A percentile compares a stretch with the other conserved stretches of the same genome.
phyloP scores from a whole-genome alignment of 2,329 filamentous ascomycete genomes.

The Seiridium cupressi region DNA sequence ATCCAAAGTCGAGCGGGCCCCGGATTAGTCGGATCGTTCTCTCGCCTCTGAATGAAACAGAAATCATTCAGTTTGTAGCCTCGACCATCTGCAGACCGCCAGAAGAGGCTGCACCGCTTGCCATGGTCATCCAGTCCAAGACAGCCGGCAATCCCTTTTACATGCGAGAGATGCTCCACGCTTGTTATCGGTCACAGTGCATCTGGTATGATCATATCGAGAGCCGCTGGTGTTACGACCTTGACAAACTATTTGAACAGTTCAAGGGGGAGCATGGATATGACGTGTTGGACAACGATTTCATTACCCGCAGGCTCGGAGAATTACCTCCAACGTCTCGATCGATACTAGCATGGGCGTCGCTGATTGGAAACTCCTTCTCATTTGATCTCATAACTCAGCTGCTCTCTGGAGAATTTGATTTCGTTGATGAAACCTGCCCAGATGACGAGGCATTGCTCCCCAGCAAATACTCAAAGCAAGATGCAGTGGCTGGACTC shows the following conservation, averaged over 20 bases:
- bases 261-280: conserved; percentile 79
- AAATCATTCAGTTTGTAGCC: conserved; percentile 80
- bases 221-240: conserved; percentile 78
- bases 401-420: conserved; percentile 73
- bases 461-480: conserved; percentile 56
- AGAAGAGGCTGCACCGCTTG: conserved; percentile 73
- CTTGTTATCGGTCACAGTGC: conserved; percentile 81
- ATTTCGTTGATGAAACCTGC: conserved; percentile 50
- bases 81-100: conserved; percentile 73
- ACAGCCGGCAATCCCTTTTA: conserved; percentile 88
- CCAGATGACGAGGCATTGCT: conserved; percentile 24
- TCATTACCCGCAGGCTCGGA: conserved; percentile 73
- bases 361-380: conserved; percentile 78
- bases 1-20: conserved; percentile 45
- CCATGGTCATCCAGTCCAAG: conserved; percentile 84
- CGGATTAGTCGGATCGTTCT: conserved; percentile 70
- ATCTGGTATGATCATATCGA: conserved; percentile 89
- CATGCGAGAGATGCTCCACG: conserved; percentile 85
- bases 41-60: conserved; percentile 70
- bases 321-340: conserved; percentile 75
- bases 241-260: conserved; percentile 82
- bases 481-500: conserved; percentile 73
- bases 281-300: conserved; percentile 77
- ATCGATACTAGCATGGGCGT: conserved; percentile 81
- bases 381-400: conserved; percentile 79